Conservation (phyloP, 83 land plant species). For the Larix sibirica region DNA sequence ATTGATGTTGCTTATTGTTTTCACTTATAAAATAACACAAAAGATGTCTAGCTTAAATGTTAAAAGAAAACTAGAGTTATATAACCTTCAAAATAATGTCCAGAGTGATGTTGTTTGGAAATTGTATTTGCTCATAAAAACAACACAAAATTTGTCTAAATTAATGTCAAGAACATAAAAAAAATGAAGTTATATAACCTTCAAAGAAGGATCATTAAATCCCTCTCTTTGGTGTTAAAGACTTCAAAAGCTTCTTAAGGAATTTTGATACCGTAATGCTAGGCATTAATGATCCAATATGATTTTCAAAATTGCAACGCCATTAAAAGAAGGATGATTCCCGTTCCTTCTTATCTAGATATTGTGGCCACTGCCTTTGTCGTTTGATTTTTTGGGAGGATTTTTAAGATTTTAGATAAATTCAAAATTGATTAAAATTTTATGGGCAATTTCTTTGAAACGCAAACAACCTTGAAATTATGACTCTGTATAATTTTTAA, state of each 20-base stretch:
- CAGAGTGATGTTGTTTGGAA: neutral
- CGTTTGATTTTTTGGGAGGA: constrained; percentile 19
- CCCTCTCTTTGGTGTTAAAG: constrained; percentile 6
- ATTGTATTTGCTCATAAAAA: neutral
- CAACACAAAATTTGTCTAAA: neutral
- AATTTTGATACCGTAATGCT: neutral
- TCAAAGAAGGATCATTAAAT: neutral
- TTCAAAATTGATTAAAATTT: no score
- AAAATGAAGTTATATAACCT: neutral
- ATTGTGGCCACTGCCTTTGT: constrained; percentile 40
- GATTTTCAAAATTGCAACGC: constrained; percentile 19
- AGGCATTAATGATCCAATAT: neutral
- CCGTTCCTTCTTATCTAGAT: constrained; percentile 26
- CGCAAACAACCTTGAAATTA: no score
- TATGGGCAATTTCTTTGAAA: no score
- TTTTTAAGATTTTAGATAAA: no score
- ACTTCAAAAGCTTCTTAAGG: neutral
- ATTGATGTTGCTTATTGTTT: neutral
- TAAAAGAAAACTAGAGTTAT: neutral
- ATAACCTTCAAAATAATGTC: neutral
- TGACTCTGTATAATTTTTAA: no score
- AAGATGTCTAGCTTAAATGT: neutral
- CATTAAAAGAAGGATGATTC: constrained; percentile 34
- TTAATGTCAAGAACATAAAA: neutral
- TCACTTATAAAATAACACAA: neutral